A percentile compares a stretch with the other conserved stretches of the same genome.
phyloP scores from a whole-genome alignment of 2,329 filamentous ascomycete genomes.

The Paraphaeosphaeria minitans region DNA sequence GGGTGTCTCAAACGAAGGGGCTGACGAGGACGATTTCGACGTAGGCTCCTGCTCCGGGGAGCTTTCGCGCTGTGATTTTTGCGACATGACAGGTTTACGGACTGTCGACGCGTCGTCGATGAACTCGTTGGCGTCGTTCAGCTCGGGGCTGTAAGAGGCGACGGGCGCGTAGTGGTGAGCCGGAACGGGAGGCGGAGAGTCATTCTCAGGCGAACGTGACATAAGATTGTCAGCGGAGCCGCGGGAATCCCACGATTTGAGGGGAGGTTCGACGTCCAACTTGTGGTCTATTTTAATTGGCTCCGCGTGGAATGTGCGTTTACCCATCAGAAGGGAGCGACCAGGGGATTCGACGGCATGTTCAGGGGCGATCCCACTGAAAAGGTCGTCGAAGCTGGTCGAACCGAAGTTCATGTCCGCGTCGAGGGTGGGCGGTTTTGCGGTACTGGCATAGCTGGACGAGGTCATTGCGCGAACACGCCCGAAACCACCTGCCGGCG shows the following conservation, averaged over 20 bases:
- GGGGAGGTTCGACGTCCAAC: conserved; percentile 53
- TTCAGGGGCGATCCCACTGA: conserved; percentile 45
- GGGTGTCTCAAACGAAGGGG: conserved; percentile 39
- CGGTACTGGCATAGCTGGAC: conserved; percentile 57
- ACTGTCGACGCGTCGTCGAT: conserved; percentile 36
- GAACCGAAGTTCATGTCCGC: conserved; percentile 42
- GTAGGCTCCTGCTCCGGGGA: conserved; percentile 31
- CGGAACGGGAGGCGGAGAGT: conserved; percentile 41
- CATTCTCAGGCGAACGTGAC: conserved; percentile 43
- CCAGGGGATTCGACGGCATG: conserved; percentile 29
- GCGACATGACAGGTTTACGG: conserved; percentile 34
- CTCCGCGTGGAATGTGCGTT: conserved; percentile 44
- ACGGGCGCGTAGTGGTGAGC: conserved; percentile 42
- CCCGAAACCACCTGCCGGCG: conserved; percentile 13
- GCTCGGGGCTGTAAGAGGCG: conserved; percentile 39
- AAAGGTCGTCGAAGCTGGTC: conserved; percentile 58
- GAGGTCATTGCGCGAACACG: conserved; percentile 51
- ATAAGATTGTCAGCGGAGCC: conserved; percentile 58
- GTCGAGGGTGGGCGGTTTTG: conserved; percentile 58
- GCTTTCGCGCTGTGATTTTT: conserved; percentile 26
- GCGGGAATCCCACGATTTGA: conserved; percentile 59
- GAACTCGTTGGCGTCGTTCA: conserved; percentile 31
- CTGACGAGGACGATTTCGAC: conserved; percentile 38
- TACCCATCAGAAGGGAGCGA: conserved; percentile 42
- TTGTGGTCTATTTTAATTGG: conserved; percentile 54